Evolutionary conservation across 495 filamentous ascomycete genomes (phyloP).

Genomic region (Tuber microsphaerosporum): DNA sequence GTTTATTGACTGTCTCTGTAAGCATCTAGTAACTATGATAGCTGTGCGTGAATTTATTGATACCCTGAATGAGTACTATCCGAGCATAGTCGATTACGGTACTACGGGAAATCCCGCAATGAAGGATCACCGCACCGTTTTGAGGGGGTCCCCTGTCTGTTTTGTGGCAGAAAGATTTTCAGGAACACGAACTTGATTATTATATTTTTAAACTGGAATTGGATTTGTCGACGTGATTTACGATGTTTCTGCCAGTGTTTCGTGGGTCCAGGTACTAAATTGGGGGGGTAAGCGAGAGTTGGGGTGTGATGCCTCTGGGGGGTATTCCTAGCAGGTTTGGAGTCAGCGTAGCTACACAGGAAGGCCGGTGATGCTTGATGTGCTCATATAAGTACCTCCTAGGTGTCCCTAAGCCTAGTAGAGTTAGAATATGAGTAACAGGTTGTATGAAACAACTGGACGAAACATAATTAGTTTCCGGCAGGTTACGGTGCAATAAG

Average conservation of each 20-base stretch:
- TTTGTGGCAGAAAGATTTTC: neutral
- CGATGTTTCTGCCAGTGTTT: neutral
- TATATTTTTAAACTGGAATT: neutral
- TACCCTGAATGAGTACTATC: too few species aligned
- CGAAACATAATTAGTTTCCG: neutral
- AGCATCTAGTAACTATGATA: too few species aligned
- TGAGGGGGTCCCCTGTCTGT: neutral
- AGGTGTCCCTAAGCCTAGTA: neutral
- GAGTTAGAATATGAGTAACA: neutral
- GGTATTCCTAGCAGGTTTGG: neutral
- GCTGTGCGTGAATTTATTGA: too few species aligned
- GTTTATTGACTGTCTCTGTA: too few species aligned
- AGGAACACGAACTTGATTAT: neutral
- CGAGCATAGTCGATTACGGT: too few species aligned
- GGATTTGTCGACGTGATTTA: neutral
- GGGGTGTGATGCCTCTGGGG: neutral
- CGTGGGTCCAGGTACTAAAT: neutral
- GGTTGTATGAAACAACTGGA: neutral
- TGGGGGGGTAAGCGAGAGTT: neutral
- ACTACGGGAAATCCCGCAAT: neutral
- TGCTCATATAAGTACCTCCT: neutral
- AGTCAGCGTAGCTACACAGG: neutral
- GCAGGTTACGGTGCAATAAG: neutral
- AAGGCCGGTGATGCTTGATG: neutral
- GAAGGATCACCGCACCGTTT: neutral